These are phyloP conservation scores for Solanum dulcamara DNA, from an alignment of 257 asterid genomes.

Conservation along the genomic window DNA sequence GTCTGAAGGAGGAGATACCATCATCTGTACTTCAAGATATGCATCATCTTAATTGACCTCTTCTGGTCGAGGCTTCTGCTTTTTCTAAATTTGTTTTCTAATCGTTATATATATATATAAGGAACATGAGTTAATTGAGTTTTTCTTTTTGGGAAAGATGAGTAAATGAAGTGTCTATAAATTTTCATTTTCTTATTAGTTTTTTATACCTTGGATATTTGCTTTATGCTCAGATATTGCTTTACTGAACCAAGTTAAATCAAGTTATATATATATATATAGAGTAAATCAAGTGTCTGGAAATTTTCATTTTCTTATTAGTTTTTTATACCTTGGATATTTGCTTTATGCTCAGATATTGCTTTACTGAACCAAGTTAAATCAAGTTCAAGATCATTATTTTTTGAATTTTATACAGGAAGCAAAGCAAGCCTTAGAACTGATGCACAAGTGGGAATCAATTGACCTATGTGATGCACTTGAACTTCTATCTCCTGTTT, in stretches of 20 bases:
- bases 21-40: neutral
- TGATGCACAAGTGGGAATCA: slow-evolving; percentile 94
- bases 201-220: neutral
- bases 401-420: slow-evolving; percentile 37
- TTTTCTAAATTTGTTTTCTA: neutral
- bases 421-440: slow-evolving; percentile 93
- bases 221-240: neutral
- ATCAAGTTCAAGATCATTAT: neutral
- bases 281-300: neutral
- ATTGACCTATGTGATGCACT: slow-evolving; percentile 95
- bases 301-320: neutral
- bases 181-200: neutral
- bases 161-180: neutral
- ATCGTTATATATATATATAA: neutral
- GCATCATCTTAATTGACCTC: neutral
- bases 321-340: neutral
- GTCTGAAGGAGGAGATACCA: neutral
- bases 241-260: neutral
- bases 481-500: slow-evolving; percentile 92
- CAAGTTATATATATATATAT: no score
- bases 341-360: neutral
- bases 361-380: neutral
- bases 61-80: neutral
- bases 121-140: neutral
- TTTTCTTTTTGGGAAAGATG: neutral